Evolutionary conservation across 306 rosid species (phyloP), one percentile per base, ranked within the genome.

Genomic region (Pyrus pyrifolia): DNA sequence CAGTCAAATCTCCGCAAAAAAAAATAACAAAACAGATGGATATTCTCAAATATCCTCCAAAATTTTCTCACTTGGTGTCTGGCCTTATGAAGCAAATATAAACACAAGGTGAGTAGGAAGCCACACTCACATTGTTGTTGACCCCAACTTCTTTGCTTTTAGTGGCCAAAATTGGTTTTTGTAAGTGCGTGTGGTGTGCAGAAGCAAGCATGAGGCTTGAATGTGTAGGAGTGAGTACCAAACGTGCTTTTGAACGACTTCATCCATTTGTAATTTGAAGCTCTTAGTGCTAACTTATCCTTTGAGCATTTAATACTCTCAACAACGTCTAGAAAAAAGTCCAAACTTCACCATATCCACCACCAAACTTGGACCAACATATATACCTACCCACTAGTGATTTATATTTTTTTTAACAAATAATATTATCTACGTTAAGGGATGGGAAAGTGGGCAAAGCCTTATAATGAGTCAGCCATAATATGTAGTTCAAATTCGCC

Each of bases 181-280:
- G 29, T 0, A 44, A 35, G 33, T 66, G 83, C 84, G 69, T 49
- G 87, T 80, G 84, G 29, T 33, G 40, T 2, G 79, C 78, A 23
- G 70, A 17, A 13, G 72, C 73, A 35, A 27, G 64, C 79, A 38
- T 80, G 81, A 51, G 73, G 70, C n/a, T 15, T 29, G 31, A 10
- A 23, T 25, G 81, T 53, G 79, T 21, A 22, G 17, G 66, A 67
- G 42, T 25, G 77, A 42, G 81, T 25, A 44, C 17, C 59, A 12
- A 76, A 73, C 68, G 72, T 40, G 38, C 33, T 29, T 68, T 61
- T 4, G 5, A 42, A 33, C 12, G 27, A 11, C 57, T 38, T 44
- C 42, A 52, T 60, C 77, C 69, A 59, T 40, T 44, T 13, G 8
- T 61, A 25, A 40, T 42, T 10, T 42, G 59, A 73, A 42, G 27